phyloP scores from a whole-genome alignment of 495 filamentous ascomycete species.

The Cairneyella variabilis region DNA sequence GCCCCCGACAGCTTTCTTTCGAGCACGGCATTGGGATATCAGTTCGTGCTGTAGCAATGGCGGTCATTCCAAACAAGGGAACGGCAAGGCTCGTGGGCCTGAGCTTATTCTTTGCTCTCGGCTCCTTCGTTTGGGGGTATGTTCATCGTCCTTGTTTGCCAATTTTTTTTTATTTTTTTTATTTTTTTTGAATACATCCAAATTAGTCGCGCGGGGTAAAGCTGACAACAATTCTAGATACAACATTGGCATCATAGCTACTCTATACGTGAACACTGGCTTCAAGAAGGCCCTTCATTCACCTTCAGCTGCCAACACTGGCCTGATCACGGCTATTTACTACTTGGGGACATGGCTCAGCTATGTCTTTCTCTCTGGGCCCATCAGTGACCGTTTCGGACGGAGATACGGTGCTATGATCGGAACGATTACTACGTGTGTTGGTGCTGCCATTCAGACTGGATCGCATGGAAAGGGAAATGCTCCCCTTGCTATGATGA shows the following conservation, averaged over 20 bases:
- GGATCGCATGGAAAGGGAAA: conserved; percentile 31
- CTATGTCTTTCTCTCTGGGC: conserved; percentile 51
- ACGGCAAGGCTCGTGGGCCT: conserved; percentile 20
- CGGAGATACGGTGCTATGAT: conserved; percentile 44
- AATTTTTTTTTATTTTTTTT: no score
- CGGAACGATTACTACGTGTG: conserved; percentile 40
- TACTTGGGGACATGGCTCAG: conserved; percentile 52
- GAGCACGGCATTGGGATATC: no score
- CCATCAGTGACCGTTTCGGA: conserved; percentile 42
- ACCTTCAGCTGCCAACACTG: conserved; percentile 38
- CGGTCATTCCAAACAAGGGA: background rate
- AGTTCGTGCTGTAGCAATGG: no score
- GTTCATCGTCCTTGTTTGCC: no score
- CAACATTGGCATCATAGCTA: conserved; percentile 54
- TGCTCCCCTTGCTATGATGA: conserved; percentile 45
- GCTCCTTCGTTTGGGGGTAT: conserved; percentile 57
- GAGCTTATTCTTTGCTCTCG: conserved; percentile 51
- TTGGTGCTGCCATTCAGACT: conserved; percentile 44
- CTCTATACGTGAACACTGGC: conserved; percentile 50
- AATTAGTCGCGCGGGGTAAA: no score
- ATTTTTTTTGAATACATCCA: no score
- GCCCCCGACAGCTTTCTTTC: no score
- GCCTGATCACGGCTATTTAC: conserved; percentile 53
- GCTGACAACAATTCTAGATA: conserved; percentile 34
- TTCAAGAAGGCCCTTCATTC: conserved; percentile 41